Conservation (phyloP, 768 basidiomycete species). For the Tephrocybe rancida region DNA sequence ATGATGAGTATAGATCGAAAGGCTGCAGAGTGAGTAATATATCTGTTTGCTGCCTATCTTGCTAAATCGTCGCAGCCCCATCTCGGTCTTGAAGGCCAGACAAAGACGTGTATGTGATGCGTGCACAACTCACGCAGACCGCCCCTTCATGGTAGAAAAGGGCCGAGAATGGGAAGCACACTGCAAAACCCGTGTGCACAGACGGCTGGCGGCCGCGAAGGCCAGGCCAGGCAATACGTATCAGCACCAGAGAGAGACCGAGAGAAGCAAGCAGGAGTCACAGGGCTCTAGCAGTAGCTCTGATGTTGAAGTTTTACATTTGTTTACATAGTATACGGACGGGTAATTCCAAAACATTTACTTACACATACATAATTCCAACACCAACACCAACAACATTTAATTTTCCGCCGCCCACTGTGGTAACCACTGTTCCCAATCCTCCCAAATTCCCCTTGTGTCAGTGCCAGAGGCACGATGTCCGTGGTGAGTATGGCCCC, state of each 20-base stretch:
- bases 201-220: conserved; percentile 38
- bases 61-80: conserved; percentile 47
- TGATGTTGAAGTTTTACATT: background rate
- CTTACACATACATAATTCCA: background rate
- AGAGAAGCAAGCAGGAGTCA: background rate
- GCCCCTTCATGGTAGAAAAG: conserved; percentile 70
- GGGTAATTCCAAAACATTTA: background rate
- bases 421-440: conserved; percentile 56
- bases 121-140: conserved; percentile 59
- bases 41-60: conserved; percentile 3
- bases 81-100: conserved; percentile 53
- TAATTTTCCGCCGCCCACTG: conserved; percentile 43
- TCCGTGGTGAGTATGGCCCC: conserved; percentile 22
- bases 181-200: conserved; percentile 55
- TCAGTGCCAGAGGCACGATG: background rate
- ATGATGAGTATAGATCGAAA: conserved; percentile 51
- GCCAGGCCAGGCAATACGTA: conserved; percentile 3
- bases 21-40: conserved; percentile 43
- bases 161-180: conserved; percentile 59
- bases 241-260: background rate
- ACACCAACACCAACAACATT: background rate
- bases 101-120: conserved; percentile 59
- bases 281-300: background rate
- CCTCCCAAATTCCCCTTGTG: conserved; percentile 23
- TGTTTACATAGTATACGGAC: background rate